phyloP scores from a whole-genome alignment of 2,329 filamentous ascomycete genomes.

The Curvularia spicifera region DNA sequence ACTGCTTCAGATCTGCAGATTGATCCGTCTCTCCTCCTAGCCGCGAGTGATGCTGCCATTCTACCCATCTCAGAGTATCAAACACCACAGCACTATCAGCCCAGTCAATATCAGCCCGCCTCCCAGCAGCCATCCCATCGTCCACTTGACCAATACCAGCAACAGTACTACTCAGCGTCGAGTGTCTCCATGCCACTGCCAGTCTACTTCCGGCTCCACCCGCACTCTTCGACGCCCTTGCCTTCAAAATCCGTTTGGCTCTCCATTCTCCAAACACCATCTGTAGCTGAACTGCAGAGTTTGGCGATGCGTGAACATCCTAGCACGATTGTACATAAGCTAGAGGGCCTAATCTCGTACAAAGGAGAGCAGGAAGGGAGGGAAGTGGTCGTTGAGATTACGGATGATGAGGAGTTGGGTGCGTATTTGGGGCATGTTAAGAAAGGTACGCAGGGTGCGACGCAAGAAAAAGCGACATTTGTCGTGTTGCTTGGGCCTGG shows the following conservation, averaged over 20 bases:
- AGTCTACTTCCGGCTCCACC: slow-evolving; percentile 47
- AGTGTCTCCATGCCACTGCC: slow-evolving; percentile 58
- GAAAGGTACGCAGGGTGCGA: slow-evolving; percentile 34
- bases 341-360: slow-evolving; percentile 70
- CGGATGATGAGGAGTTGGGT: slow-evolving; percentile 72
- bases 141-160: slow-evolving; percentile 19
- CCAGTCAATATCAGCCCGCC: slow-evolving; percentile 43
- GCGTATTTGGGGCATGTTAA: slow-evolving; percentile 71
- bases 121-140: slow-evolving; percentile 2
- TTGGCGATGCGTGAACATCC: slow-evolving; percentile 67
- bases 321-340: slow-evolving; percentile 62
- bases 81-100: slow-evolving; percentile 19
- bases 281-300: slow-evolving; percentile 68
- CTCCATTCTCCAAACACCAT: slow-evolving; percentile 64
- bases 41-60: slow-evolving; percentile 58
- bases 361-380: slow-evolving; percentile 50
- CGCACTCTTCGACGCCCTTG: slow-evolving; percentile 61
- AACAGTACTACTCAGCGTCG: slow-evolving; percentile 1
- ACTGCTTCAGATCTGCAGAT: slow-evolving; percentile 65
- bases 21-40: slow-evolving; percentile 66
- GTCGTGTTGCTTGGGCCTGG: slow-evolving; percentile 44
- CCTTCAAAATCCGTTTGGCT: slow-evolving; percentile 66
- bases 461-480: slow-evolving; percentile 62
- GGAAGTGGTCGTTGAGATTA: slow-evolving; percentile 69
- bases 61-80: slow-evolving; percentile 31